Conservation (phyloP, 2,329 filamentous ascomycete species). For the Ceratocystis lukuohia region DNA sequence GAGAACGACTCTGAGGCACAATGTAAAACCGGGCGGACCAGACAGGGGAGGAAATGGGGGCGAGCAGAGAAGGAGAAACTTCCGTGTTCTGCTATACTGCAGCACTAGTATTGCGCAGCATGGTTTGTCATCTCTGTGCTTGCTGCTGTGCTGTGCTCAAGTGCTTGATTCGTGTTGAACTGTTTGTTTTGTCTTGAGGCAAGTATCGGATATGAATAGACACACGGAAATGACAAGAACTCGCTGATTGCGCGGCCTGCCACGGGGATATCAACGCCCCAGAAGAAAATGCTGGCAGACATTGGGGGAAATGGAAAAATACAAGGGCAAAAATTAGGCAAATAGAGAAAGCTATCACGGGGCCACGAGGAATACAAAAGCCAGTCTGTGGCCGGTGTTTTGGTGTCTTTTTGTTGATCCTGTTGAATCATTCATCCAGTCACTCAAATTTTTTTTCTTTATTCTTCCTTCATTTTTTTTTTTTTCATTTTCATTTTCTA, state of each 20-base stretch:
- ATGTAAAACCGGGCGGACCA: neutral
- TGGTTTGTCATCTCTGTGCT: too few relatives aligned
- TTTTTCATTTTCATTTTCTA: neutral
- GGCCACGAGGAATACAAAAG: neutral
- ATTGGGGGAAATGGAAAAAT: neutral
- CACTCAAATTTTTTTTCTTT: neutral
- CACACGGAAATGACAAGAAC: neutral
- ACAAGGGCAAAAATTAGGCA: neutral
- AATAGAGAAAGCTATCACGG: neutral
- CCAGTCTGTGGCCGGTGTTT: neutral
- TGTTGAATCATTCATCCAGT: slow-evolving; percentile 1
- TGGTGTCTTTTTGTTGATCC: slow-evolving; percentile 3
- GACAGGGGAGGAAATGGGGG: neutral
- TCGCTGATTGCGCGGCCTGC: neutral
- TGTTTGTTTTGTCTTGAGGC: neutral
- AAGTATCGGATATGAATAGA: slow-evolving; percentile 9
- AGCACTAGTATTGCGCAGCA: too few relatives aligned
- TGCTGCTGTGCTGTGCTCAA: neutral
- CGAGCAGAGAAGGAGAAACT: neutral
- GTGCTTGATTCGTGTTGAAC: neutral
- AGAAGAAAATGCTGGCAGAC: neutral
- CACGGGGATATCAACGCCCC: neutral
- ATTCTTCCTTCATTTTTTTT: neutral
- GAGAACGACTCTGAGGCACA: slow-evolving; percentile 1
- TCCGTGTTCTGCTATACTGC: neutral